phyloP scores from a whole-genome alignment of 768 basidiomycete species.

The Lactarius sanguifluus region DNA sequence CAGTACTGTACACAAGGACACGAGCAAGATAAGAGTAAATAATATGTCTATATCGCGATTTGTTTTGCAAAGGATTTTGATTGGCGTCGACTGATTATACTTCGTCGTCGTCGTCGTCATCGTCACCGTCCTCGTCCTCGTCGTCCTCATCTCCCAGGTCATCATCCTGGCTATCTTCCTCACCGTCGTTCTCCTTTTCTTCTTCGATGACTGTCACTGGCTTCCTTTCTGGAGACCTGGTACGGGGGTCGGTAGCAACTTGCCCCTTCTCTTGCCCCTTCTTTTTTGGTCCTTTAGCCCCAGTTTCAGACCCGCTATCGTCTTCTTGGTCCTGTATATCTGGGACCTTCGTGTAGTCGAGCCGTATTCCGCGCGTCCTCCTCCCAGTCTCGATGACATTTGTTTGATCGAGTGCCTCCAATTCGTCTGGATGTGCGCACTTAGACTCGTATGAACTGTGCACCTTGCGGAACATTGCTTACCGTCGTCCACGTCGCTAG shows the following conservation, averaged over 20 bases:
- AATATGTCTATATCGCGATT: background rate
- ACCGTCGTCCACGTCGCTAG: slow-evolving; percentile 35
- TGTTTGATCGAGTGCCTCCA: slow-evolving; percentile 30
- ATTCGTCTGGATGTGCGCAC: slow-evolving; percentile 29
- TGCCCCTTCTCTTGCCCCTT: slow-evolving; percentile 35
- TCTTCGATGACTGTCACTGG: slow-evolving; percentile 42
- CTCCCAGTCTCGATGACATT: slow-evolving; percentile 31
- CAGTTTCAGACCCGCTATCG: slow-evolving; percentile 52
- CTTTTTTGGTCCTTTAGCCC: slow-evolving; percentile 46
- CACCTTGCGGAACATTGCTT: background rate
- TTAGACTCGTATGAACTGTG: background rate
- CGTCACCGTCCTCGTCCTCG: slow-evolving; percentile 22
- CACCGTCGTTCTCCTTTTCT: slow-evolving; percentile 40
- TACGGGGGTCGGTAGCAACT: slow-evolving; percentile 3
- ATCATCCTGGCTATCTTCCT: slow-evolving; percentile 23
- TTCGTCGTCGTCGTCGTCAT: background rate
- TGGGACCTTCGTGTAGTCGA: slow-evolving; percentile 36
- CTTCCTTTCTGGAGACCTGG: slow-evolving; percentile 34
- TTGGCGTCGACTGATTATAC: background rate
- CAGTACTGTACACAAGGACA: background rate
- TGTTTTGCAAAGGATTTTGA: background rate
- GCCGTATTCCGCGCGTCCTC: slow-evolving; percentile 34
- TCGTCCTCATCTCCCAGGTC: slow-evolving; percentile 37
- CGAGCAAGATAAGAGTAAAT: background rate
- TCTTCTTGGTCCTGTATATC: slow-evolving; percentile 33